A percentile compares a stretch with the other conserved stretches of the same genome.
Evolutionary conservation across 2,329 filamentous ascomycete genomes (phyloP).

Genomic region (Ampelomyces quisqualis): DNA sequence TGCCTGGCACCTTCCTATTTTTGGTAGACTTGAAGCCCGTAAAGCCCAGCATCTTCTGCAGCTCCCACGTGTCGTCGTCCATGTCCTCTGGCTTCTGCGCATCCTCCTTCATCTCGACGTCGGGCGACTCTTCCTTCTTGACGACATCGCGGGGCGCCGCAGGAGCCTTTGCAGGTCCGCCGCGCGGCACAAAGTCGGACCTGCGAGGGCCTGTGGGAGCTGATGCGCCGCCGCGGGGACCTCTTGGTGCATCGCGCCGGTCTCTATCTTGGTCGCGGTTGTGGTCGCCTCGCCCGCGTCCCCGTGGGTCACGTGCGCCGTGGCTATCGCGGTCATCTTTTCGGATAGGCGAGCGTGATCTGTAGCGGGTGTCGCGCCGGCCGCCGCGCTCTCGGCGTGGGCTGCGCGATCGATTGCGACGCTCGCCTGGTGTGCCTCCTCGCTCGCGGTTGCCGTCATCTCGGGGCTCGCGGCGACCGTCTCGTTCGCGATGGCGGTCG

Average conservation of each 20-base stretch:
- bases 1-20: constrained; percentile 82
- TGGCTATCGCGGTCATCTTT: constrained; percentile 23
- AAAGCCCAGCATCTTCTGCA: constrained; percentile 90
- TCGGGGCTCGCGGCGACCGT: constrained; percentile 21
- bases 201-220: constrained; percentile 11
- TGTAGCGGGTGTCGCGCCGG: constrained; percentile 26
- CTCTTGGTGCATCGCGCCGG: constrained; percentile 21
- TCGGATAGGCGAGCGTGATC: constrained; percentile 32
- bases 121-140: constrained; percentile 22
- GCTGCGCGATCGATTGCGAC: constrained; percentile 38
- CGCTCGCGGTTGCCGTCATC: constrained; percentile 21
- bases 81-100: constrained; percentile 42
- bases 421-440: constrained; percentile 27
- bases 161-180: constrained; percentile 13
- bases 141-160: constrained; percentile 11
- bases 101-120: constrained; percentile 33
- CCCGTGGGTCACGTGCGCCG: constrained; percentile 16
- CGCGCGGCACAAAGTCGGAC: constrained; percentile 5
- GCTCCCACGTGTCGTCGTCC: constrained; percentile 68
- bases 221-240: constrained; percentile 24
- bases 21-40: constrained; percentile 83
- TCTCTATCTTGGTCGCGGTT: constrained; percentile 16
- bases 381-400: constrained; percentile 34
- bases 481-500: constrained; percentile 24
- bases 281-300: constrained; percentile 10